These are phyloP conservation scores for Bruguiera gymnorhiza DNA, from an alignment of 345 rosid species.

Conservation along the genomic window DNA sequence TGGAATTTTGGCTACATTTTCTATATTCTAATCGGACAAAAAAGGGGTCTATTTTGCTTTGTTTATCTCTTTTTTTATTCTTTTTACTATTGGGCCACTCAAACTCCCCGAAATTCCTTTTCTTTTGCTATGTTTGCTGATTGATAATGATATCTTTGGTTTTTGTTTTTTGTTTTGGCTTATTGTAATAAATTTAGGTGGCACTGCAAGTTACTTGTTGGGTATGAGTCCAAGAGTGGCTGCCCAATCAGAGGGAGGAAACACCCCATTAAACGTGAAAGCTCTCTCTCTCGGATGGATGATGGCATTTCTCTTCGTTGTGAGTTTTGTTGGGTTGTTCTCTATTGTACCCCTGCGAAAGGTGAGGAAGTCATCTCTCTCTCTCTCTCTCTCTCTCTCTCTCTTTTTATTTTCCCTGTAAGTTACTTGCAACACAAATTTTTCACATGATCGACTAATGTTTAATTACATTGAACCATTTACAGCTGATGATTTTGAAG, in stretches of 20 bases:
- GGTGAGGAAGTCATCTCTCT: conserved; percentile 26
- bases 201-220: conserved; percentile 72
- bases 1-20: no score
- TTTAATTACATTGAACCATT: neutral
- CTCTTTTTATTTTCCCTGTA: neutral
- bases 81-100: no score
- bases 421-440: neutral
- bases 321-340: conserved; percentile 88
- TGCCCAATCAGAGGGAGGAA: conserved; percentile 51
- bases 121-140: neutral
- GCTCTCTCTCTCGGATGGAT: conserved; percentile 66
- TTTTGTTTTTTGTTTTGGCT: no score
- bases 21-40: no score
- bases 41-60: neutral
- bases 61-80: neutral
- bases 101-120: no score
- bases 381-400: neutral
- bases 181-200: conserved; percentile 39
- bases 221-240: conserved; percentile 69
- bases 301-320: conserved; percentile 67
- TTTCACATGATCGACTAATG: neutral
- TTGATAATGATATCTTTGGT: neutral
- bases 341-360: conserved; percentile 76
- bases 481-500: conserved; percentile 73
- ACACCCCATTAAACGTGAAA: conserved; percentile 51